Evolutionary conservation across 2,329 filamentous ascomycete genomes (phyloP).

Genomic region (Cladophialophora chaetospira): DNA sequence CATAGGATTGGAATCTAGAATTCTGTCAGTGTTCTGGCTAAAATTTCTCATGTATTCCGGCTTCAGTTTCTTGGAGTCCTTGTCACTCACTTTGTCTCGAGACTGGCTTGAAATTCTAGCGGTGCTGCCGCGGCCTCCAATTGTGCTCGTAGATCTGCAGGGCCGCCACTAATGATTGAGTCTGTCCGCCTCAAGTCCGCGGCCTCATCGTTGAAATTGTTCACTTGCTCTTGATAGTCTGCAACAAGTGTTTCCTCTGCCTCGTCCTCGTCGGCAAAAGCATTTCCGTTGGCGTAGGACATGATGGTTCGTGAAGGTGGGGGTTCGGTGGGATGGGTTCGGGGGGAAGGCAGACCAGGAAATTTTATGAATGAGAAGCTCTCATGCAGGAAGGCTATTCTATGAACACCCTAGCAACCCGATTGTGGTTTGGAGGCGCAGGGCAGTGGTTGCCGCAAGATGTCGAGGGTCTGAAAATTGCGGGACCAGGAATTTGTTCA

Average conservation of each 20-base stretch:
- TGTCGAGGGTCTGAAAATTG: conserved; percentile 6
- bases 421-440: not conserved
- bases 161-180: conserved; percentile 64
- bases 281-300: conserved; percentile 45
- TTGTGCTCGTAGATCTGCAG: conserved; percentile 89
- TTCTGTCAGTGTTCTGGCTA: not conserved
- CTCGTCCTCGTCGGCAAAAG: conserved; percentile 73
- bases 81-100: conserved; percentile 89
- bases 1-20: conserved; percentile 66
- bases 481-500: not conserved
- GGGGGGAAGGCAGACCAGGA: not conserved
- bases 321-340: not conserved
- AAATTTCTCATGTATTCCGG: not conserved
- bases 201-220: conserved; percentile 88
- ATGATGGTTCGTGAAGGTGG: conserved; percentile 37
- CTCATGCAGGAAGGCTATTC: not conserved
- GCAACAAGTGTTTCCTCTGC: conserved; percentile 95
- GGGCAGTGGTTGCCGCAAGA: not conserved
- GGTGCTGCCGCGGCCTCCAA: conserved; percentile 90
- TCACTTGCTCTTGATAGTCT: conserved; percentile 94
- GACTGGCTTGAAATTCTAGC: conserved; percentile 89
- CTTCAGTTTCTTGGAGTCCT: not conserved
- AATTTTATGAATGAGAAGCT: not conserved
- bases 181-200: conserved; percentile 72
- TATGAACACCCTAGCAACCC: not conserved